Base-by-base conservation (phyloP, 2,329 filamentous ascomycete genomes). In the Colletotrichum sp. region DNA sequence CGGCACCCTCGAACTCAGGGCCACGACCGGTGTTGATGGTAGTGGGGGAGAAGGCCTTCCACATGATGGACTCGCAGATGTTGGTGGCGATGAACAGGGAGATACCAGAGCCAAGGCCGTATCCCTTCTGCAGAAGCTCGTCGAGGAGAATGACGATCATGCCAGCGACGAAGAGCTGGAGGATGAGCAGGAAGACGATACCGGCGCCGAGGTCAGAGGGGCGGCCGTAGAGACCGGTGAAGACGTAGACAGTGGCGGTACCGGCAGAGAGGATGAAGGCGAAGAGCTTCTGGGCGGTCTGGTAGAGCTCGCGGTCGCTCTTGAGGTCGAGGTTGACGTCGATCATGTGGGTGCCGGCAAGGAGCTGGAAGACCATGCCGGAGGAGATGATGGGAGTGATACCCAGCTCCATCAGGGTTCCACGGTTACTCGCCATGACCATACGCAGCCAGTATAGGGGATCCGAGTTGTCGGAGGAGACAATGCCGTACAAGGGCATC, bases 311-410 rank as follows among this genome's bases (percentile, higher is more conserved):
- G 88, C 97, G 97, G 88, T 99, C 97, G 87, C 96, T 97, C 92
- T 99, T 99, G 87, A 99, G 94, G 91, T 99, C 97, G 83, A 99
- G 95, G 92, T 99, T 99, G 91, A 99, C 96, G 86, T 99, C 97
- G 88, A 99, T 99, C 90, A 99, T 94, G 92, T 99, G 97, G 86
- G 97, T 99, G 85, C 97, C 97, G 84, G 97, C 97, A 80, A 99
- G 95, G 83, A 99, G 96, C 93, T 99, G 97, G 93, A 99, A 99
- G 83, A 99, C 96, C 97, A 99, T 99, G 88, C 97, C 97, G 48
- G 97, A 99, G 77, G 97, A 98, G 88, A 99, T 99, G 87, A 99
- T 99, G 82, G 98, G 98, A 28, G 97, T 98, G 82, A 99, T 97
- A 90, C 96, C 96, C 89, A 98, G 85, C 85, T 98, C 96, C 96